Conservation (phyloP, 495 filamentous ascomycete genomes). For the Tuber calosporum region DNA sequence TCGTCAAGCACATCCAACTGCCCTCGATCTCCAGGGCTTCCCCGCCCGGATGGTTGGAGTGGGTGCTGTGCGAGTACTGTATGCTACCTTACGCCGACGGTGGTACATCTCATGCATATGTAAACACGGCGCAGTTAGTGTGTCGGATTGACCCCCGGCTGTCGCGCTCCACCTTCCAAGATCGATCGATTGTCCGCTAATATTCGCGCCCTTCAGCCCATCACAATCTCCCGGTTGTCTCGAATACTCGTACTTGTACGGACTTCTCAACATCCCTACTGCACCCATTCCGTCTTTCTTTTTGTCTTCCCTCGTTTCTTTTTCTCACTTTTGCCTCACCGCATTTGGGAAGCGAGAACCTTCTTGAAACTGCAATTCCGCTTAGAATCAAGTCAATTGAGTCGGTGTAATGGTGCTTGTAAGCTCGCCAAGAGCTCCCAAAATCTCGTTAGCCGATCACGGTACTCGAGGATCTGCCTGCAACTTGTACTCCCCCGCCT, state of each 20-base stretch:
- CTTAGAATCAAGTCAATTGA: slow-evolving; percentile 17
- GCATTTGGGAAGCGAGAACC: slow-evolving; percentile 20
- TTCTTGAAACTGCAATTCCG: slow-evolving; percentile 16
- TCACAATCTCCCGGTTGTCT: slow-evolving; percentile 36
- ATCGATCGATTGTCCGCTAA: slow-evolving; percentile 34
- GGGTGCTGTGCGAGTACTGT: background rate
- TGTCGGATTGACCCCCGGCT: slow-evolving; percentile 25
- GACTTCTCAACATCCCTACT: slow-evolving; percentile 20
- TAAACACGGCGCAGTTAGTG: slow-evolving; percentile 3
- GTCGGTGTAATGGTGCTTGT: no score
- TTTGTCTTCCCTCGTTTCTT: background rate
- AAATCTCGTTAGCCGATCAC: background rate
- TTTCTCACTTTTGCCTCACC: slow-evolving; percentile 14
- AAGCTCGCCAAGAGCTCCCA: slow-evolving; percentile 13
- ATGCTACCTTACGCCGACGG: slow-evolving; percentile 7
- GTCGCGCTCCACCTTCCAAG: slow-evolving; percentile 30
- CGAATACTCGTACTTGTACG: no score
- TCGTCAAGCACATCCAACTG: slow-evolving; percentile 18
- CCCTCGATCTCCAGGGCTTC: slow-evolving; percentile 6
- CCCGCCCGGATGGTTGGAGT: slow-evolving; percentile 7
- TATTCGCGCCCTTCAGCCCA: slow-evolving; percentile 32
- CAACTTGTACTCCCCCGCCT: background rate
- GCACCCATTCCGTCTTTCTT: slow-evolving; percentile 14
- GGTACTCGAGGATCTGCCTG: no score
- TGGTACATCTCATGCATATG: slow-evolving; percentile 7